Conservation (phyloP, 495 filamentous ascomycete species). For the Xylona heveae region DNA sequence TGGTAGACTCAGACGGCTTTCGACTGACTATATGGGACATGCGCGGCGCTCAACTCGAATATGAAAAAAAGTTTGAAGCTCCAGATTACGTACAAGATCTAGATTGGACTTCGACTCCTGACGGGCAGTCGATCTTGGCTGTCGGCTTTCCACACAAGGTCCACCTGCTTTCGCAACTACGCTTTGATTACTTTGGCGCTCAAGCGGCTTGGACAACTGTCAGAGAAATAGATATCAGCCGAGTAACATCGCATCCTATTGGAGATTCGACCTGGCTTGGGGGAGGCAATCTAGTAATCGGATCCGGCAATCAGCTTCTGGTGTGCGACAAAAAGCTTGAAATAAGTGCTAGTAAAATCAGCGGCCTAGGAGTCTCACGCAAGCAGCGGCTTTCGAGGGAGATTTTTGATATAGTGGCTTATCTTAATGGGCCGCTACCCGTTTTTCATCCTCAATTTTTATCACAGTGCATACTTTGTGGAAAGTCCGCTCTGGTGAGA, state of each 20-base stretch:
- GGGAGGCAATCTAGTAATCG: conserved; percentile 65
- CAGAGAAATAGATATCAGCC: conserved; percentile 57
- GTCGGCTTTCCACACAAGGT: conserved; percentile 79
- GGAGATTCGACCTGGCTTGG: conserved; percentile 82
- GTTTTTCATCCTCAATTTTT: conserved; percentile 89
- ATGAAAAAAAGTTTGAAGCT: conserved; percentile 46
- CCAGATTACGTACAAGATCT: conserved; percentile 65
- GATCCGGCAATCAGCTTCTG: conserved; percentile 85
- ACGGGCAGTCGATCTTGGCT: conserved; percentile 75
- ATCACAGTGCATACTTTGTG: conserved; percentile 67
- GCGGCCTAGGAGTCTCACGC: too few species aligned
- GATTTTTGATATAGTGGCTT: conserved; percentile 60
- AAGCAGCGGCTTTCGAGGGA: conserved; percentile 37
- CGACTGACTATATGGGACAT: conserved; percentile 85
- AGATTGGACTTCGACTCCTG: conserved; percentile 88
- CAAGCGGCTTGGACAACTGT: conserved; percentile 81
- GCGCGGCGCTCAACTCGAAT: conserved; percentile 61
- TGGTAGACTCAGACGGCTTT: conserved; percentile 54
- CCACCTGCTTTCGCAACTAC: conserved; percentile 69
- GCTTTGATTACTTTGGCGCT: conserved; percentile 81
- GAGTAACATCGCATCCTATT: conserved; percentile 78
- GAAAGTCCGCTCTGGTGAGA: conserved; percentile 55
- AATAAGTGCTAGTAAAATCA: too few species aligned
- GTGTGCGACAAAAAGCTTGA: conserved; percentile 59
- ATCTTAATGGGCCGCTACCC: conserved; percentile 72